A percentile compares a stretch with the other conserved stretches of the same genome.
Evolutionary conservation across 768 basidiomycete species (phyloP).

Genomic region (Cubamyces lactineus): DNA sequence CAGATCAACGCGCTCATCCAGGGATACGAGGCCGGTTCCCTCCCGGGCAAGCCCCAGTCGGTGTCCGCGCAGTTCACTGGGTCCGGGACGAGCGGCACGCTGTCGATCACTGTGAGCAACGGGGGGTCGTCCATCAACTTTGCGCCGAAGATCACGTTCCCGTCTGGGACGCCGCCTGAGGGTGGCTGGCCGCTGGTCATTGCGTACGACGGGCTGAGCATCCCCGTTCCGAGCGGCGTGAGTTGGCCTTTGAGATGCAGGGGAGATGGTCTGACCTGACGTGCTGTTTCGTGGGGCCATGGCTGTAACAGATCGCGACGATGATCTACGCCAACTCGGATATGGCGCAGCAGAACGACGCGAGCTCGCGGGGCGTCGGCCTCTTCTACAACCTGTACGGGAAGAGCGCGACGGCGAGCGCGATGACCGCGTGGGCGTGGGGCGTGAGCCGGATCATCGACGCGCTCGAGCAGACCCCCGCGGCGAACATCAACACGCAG

Average conservation of each 20-base stretch:
- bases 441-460: conserved; percentile 63
- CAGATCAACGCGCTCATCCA: conserved; percentile 55
- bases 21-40: conserved; percentile 55
- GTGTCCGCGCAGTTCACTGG: conserved; percentile 49
- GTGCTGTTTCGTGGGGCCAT: no score
- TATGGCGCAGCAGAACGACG: conserved; percentile 52
- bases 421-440: conserved; percentile 68
- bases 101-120: conserved; percentile 53
- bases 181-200: conserved; percentile 54
- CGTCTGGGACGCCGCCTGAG: conserved; percentile 45
- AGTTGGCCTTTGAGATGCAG: not conserved
- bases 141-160: conserved; percentile 48
- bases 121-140: conserved; percentile 53
- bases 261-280: conserved; percentile 13
- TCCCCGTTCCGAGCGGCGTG: conserved; percentile 37
- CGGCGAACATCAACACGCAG: conserved; percentile 49
- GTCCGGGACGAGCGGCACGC: conserved; percentile 36
- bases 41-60: conserved; percentile 50
- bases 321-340: conserved; percentile 58
- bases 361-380: conserved; percentile 49
- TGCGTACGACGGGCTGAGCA: conserved; percentile 48
- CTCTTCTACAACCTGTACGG: conserved; percentile 64
- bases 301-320: conserved; percentile 42
- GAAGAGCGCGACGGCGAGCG: conserved; percentile 46
- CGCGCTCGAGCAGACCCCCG: conserved; percentile 53